Percentiles rank a stretch among this genome's conserved stretches.
These are phyloP conservation scores for Aspergillus indologenus DNA, from an alignment of 495 filamentous ascomycete genomes.

Conservation along the genomic window DNA sequence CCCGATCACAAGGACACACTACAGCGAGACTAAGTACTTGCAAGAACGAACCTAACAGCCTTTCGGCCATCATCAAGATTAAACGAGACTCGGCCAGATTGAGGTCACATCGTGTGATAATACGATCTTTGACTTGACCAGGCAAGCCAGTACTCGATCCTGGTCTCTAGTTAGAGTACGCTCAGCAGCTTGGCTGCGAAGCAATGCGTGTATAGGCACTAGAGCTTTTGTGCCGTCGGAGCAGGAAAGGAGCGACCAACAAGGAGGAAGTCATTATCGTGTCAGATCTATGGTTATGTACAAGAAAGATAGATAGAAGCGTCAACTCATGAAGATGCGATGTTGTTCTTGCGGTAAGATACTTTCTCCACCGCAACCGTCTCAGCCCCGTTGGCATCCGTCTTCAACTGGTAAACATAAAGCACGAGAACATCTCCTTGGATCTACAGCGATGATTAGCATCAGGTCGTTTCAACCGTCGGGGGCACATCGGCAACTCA, in stretches of 20 bases:
- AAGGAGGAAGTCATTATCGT: conserved; percentile 21
- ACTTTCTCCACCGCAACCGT: conserved; percentile 97
- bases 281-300: conserved; percentile 35
- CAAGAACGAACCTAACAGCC: neutral
- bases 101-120: neutral
- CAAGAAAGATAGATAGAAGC: conserved; percentile 13
- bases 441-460: conserved; percentile 53
- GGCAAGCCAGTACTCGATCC: too few species aligned
- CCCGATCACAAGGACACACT: neutral
- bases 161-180: too few species aligned
- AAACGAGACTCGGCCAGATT: neutral
- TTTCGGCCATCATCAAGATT: neutral
- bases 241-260: neutral
- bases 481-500: conserved; percentile 48
- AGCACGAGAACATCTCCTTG: conserved; percentile 96
- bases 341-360: conserved; percentile 81
- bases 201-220: neutral
- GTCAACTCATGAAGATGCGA: conserved; percentile 34
- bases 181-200: neutral
- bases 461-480: neutral
- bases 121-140: too few species aligned
- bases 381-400: conserved; percentile 81
- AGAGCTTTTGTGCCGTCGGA: neutral
- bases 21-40: neutral
- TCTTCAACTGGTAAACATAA: conserved; percentile 95